A percentile compares a stretch with the other conserved stretches of the same genome.
Conservation (phyloP, 257 asterid species). For the Scutellaria galericulata region DNA sequence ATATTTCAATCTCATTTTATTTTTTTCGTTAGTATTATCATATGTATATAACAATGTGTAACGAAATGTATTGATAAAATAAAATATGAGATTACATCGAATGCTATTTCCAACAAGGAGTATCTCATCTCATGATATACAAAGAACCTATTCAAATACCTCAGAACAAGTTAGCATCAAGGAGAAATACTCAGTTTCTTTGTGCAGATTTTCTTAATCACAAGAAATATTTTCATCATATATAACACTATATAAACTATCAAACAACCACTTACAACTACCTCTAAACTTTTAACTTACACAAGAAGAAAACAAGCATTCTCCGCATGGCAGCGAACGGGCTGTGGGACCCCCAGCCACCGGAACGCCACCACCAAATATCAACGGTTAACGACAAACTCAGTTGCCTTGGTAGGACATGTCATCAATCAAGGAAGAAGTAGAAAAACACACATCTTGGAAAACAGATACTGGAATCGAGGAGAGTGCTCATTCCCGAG, state of each 20-base stretch:
- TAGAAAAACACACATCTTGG: not conserved
- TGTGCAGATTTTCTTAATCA: not conserved
- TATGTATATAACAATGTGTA: no score
- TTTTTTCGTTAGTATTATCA: no score
- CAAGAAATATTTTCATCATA: not conserved
- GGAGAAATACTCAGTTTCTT: not conserved
- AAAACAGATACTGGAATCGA: not conserved
- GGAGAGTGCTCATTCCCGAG: conserved; percentile 46
- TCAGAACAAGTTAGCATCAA: not conserved
- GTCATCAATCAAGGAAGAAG: no score
- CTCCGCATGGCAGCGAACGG: not conserved
- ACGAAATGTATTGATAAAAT: no score
- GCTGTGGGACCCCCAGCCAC: not conserved
- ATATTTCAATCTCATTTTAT: no score
- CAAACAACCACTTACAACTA: conserved; percentile 30
- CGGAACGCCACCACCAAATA: no score
- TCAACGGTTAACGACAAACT: no score
- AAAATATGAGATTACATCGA: no score
- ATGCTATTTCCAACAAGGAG: no score
- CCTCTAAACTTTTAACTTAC: conserved; percentile 7
- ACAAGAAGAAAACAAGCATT: conserved; percentile 29
- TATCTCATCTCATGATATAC: no score
- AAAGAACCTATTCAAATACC: not conserved
- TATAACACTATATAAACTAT: not conserved
- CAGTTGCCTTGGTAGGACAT: no score